Base-by-base conservation (phyloP, 257 asterid genomes). In the Vinca minor region DNA sequence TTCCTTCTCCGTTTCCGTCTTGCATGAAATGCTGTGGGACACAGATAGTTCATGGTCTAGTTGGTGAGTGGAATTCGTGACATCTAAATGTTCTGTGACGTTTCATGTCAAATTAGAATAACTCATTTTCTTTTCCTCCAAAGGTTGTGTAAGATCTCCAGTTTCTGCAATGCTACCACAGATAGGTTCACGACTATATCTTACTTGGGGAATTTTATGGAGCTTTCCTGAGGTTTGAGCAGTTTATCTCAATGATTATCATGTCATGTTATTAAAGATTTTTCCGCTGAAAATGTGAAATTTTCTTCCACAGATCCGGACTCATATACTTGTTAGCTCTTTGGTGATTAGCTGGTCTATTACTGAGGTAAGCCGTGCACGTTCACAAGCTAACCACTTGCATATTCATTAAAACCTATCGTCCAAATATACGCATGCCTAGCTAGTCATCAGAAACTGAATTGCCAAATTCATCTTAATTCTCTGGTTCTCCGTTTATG, bases 71-170 rank as follows among this genome's bases (percentile, higher is more conserved):
- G 36, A 39, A 25, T 48, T 0, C 42, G 17, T 15, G 29, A 7
- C 12, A 31, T 28, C 28, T n/a, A n/a, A 26, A 18, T 62, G 3
- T 42, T 15, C 36, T 0, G 15, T 29, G 20, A 39, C n/a, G 52
- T 54, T 20, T 63, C 2, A 5, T 25, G 8, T 48, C 11, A n/a
- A 31, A n/a, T 39, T 64, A 7, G 13, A 52, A 42, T 42, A 26
- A 35, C 34, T 50, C 52, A 18, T 28, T 36, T 64, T 48, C 31
- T 59, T 46, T 55, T 38, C 32, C 29, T 67, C 32, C 8, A 56
- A 65, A 76, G 96, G 97, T 53, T 63, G 85, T 69, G 96, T 93
- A 69, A 77, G 98, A 78, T 93, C 98, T 63, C 98, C 98, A 38
- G 81, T 89, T 67, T 71, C 88, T 63, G 95, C 97, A 55, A 93